Conservation (phyloP, 495 filamentous ascomycete species). For the Trichoderma reesei region DNA sequence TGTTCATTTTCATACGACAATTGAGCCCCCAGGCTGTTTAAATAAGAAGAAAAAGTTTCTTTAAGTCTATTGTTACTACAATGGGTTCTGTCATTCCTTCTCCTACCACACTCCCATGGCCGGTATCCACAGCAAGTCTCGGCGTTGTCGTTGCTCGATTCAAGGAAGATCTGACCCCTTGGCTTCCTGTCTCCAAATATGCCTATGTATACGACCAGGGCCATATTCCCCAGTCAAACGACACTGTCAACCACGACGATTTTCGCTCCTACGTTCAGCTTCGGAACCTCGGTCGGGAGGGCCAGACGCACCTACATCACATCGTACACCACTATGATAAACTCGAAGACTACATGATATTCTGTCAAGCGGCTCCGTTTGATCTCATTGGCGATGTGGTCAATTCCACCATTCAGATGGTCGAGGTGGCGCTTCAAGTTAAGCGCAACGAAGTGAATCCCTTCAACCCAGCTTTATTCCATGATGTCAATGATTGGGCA, state of each 20-base stretch:
- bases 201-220: background rate
- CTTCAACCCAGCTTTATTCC: background rate
- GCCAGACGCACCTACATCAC: background rate
- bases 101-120: background rate
- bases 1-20: too few species aligned
- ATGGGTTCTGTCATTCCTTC: background rate
- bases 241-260: background rate
- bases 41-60: too few species aligned
- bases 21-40: too few species aligned
- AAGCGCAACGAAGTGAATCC: background rate
- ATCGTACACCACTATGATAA: background rate
- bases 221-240: background rate
- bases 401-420: background rate
- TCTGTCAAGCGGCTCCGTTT: background rate
- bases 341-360: background rate
- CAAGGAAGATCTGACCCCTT: background rate
- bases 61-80: too few species aligned
- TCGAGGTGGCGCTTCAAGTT: background rate
- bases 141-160: background rate
- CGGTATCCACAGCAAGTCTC: background rate
- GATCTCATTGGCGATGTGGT: background rate
- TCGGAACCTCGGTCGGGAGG: background rate
- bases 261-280: slow-evolving; percentile 1
- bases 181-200: background rate
- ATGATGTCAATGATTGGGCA: background rate